Conservation (phyloP, 352 stramenopile species). For the Elongisporangium prolatum region DNA sequence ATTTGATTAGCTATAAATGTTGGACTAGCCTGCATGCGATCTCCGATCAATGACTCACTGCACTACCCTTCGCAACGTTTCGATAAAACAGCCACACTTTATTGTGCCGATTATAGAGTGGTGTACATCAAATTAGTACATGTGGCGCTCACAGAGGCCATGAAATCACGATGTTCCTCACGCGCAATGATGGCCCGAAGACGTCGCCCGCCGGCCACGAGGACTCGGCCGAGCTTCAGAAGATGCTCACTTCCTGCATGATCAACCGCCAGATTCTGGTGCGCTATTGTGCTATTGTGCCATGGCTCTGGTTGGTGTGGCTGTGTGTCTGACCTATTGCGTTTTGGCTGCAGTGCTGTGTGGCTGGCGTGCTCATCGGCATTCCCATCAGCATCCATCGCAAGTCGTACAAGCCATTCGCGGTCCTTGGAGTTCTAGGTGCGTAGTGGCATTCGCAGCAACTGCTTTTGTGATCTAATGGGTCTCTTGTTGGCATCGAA, state of each 20-base stretch:
- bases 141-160: background rate
- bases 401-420: conserved; percentile 79
- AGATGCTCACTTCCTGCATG: conserved; percentile 85
- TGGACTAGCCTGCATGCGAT: too few relatives aligned
- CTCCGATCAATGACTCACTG: too few relatives aligned
- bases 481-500: conserved; percentile 11
- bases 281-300: too few relatives aligned
- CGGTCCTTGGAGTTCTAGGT: conserved; percentile 73
- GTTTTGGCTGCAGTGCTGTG: conserved; percentile 44
- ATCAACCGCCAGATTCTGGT: conserved; percentile 82
- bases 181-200: conserved; percentile 33
- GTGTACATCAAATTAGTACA: background rate
- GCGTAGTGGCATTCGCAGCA: conserved; percentile 4
- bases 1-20: too few relatives aligned
- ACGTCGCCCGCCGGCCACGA: conserved; percentile 55
- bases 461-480: background rate
- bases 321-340: background rate
- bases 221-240: conserved; percentile 64
- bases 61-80: too few relatives aligned
- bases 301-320: background rate
- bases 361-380: conserved; percentile 72
- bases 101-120: background rate
- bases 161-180: conserved; percentile 42
- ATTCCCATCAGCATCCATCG: conserved; percentile 81
- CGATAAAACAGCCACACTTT: background rate